These are phyloP conservation scores for Solanum lignicaule DNA, from an alignment of 257 asterid species.

Conservation along the genomic window DNA sequence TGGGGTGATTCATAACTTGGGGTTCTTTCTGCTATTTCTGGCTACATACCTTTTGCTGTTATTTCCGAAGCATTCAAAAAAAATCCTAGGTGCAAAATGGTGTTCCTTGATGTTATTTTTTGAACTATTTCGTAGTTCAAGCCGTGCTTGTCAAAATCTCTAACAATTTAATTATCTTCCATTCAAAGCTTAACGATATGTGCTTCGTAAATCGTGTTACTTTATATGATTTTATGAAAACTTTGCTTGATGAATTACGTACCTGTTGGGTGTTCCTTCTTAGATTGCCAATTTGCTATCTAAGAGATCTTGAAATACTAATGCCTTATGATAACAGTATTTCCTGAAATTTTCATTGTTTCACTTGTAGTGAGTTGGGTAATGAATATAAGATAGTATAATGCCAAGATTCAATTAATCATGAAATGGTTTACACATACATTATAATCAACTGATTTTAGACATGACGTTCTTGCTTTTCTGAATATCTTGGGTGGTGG, in stretches of 20 bases:
- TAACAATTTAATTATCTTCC: neutral
- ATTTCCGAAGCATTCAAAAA: neutral
- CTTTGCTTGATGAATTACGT: neutral
- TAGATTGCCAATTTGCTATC: neutral
- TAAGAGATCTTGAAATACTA: neutral
- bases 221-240: neutral
- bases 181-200: neutral
- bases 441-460: neutral
- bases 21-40: neutral
- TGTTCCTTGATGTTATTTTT: neutral
- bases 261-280: neutral
- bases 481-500: neutral
- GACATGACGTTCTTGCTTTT: neutral
- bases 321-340: neutral
- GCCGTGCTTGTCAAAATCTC: neutral
- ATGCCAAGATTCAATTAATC: neutral
- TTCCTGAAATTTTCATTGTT: neutral
- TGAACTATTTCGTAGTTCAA: neutral
- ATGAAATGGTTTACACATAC: neutral
- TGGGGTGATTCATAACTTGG: neutral
- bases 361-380: neutral
- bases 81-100: neutral
- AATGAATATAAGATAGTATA: neutral
- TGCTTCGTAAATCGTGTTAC: neutral
- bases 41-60: neutral